phyloP scores from a whole-genome alignment of 768 basidiomycete species.

The Rickenella mellea region DNA sequence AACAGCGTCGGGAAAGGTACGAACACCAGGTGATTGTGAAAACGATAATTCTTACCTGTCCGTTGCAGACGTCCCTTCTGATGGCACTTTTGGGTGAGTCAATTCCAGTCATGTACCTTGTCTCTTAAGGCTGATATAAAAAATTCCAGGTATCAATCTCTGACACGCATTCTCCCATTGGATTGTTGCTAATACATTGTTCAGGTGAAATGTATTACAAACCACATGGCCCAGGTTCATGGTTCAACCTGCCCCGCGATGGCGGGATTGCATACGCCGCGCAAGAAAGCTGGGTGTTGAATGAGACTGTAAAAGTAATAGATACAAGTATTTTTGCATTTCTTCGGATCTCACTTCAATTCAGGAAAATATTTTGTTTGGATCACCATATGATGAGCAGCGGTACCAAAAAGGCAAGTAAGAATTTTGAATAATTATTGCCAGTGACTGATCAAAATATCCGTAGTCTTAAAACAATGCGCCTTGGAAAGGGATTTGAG shows the following conservation, averaged over 20 bases:
- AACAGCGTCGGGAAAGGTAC: conserved; percentile 19
- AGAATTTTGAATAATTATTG: neutral
- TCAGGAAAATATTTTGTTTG: conserved; percentile 44
- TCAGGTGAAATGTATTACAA: conserved; percentile 23
- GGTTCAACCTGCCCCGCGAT: conserved; percentile 31
- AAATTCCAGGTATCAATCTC: no score
- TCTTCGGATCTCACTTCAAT: neutral
- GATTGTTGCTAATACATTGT: neutral
- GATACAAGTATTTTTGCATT: neutral
- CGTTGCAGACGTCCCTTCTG: conserved; percentile 16
- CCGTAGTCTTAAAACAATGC: conserved; percentile 15
- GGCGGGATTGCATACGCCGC: conserved; percentile 38
- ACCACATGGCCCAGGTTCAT: conserved; percentile 22
- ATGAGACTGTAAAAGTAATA: conserved; percentile 27
- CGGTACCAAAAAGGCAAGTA: conserved; percentile 32
- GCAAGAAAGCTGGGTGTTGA: conserved; percentile 42
- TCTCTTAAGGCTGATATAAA: no score
- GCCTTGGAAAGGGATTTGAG: conserved; percentile 25
- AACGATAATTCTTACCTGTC: neutral
- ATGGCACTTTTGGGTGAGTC: conserved; percentile 19
- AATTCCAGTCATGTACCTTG: no score
- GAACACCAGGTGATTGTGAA: neutral
- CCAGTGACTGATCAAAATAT: neutral
- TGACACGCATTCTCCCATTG: neutral
- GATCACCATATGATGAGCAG: conserved; percentile 31